Base-by-base conservation (phyloP, 352 stramenopile genomes). In the Pythium dissotocum region DNA sequence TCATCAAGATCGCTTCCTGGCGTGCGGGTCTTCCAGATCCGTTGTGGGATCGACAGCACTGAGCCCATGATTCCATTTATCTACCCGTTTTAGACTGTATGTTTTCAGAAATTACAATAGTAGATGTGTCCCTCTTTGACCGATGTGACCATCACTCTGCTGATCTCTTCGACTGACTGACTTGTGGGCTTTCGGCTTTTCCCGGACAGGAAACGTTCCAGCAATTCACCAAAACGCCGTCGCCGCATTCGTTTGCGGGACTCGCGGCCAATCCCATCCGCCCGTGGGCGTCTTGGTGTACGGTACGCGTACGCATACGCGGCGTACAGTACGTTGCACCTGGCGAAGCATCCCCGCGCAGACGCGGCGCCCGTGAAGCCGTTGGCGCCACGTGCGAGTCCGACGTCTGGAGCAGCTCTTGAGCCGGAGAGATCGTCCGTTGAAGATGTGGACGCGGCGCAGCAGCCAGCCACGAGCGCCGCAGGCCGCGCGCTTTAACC, bases 401-500 rank as follows among this genome's bases (percentile, higher is more conserved):
- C 16, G 10, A 16, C 18, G 14, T 51, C 16, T 24, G 42, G 16
- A 51, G 3, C 2, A 32, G 49, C 28, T n/a, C 12, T 16, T 16
- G 14, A n/a, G 55, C 26, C 35, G 1, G 55, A 61, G 35, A 26
- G 4, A 4, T 16, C 36, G 6, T 24, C 28, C 24, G 1, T 18
- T 10, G 42, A 38, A 21, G 30, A 72, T 72, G 66, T 72, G 66
- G 66, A 58, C 66, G 30, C 60, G 66, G 12, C 66, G 66, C 40
- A 69, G 24, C 40, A 72, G 66, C 55, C 66, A 72, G 21, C 54
- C 48, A 26, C 66, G 66, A 33, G 48, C 49, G 14, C 54, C 36
- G 4, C 61, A 63, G 51, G 51, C 57, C 36, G 49, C 70, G 32
- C 84, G 93, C 54, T 98, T 98, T 77, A 96, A 88, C 42, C 76